Conservation (phyloP, 805 yeast species). For the Maudiozyma saulgeensis region DNA sequence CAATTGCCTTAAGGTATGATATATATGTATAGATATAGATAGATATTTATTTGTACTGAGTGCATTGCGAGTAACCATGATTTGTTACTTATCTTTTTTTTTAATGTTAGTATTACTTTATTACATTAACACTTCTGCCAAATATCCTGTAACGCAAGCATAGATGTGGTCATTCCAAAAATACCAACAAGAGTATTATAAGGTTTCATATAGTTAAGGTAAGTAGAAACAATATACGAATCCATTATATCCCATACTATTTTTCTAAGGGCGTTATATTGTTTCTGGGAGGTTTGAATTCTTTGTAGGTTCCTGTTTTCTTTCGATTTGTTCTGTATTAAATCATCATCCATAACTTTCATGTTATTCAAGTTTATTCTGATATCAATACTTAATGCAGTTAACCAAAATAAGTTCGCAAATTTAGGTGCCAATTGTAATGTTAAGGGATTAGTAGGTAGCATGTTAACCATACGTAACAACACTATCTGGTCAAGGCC, state of each 20-base stretch:
- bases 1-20: background rate
- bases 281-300: background rate
- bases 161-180: conserved; percentile 73
- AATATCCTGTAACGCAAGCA: conserved; percentile 62
- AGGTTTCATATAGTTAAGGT: conserved; percentile 46
- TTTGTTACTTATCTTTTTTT: no score
- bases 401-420: conserved; percentile 67
- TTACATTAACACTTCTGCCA: conserved; percentile 33
- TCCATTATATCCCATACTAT: conserved; percentile 71
- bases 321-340: background rate
- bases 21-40: background rate
- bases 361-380: conserved; percentile 45
- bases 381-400: conserved; percentile 56
- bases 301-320: background rate
- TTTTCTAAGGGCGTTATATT: conserved; percentile 35
- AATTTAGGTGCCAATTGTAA: conserved; percentile 42
- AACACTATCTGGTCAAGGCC: conserved; percentile 53
- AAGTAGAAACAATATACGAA: conserved; percentile 60
- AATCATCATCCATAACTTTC: background rate
- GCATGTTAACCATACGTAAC: conserved; percentile 38
- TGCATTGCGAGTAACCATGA: no score
- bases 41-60: no score
- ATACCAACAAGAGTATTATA: conserved; percentile 73
- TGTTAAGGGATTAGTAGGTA: conserved; percentile 38
- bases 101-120: no score